Evolutionary conservation across 305 asterid species (phyloP).

Genomic region (Fraxinus ornus): DNA sequence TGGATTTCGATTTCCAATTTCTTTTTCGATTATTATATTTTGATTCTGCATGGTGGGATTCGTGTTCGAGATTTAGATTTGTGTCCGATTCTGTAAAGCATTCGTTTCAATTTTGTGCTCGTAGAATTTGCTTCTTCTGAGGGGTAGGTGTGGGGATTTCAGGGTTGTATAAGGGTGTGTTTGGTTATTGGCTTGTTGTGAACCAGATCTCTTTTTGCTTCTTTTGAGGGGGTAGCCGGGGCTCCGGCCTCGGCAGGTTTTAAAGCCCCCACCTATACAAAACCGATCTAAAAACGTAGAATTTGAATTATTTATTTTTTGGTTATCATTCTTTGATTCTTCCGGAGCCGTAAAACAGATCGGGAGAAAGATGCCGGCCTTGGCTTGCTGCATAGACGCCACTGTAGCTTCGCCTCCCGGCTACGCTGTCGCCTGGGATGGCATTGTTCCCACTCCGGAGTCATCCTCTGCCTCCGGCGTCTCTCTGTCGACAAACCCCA

Average conservation of each 20-base stretch:
- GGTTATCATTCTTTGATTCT: conserved; percentile 52
- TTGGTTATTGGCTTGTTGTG: conserved; percentile 60
- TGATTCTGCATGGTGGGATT: conserved; percentile 64
- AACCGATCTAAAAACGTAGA: conserved; percentile 18
- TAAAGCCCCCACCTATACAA: conserved; percentile 93
- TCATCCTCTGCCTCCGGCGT: conserved; percentile 26
- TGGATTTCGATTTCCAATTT: background rate
- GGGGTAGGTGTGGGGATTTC: conserved; percentile 88
- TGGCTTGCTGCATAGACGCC: conserved; percentile 72
- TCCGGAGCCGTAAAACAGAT: conserved; percentile 39
- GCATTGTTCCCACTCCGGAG: conserved; percentile 60
- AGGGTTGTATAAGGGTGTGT: conserved; percentile 38
- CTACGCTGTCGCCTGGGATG: conserved; percentile 54
- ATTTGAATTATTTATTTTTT: conserved; percentile 8
- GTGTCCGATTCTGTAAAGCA: background rate
- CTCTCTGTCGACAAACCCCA: conserved; percentile 32
- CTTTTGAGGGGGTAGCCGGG: conserved; percentile 99
- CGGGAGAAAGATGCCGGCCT: conserved; percentile 74
- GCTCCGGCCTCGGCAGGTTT: conserved; percentile 99
- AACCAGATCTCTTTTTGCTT: conserved; percentile 61
- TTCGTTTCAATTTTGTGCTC: background rate
- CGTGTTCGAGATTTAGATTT: conserved; percentile 31
- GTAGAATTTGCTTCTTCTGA: conserved; percentile 62
- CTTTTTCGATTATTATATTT: background rate
- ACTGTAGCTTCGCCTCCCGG: conserved; percentile 58